Base-by-base conservation (phyloP, 495 filamentous ascomycete genomes). In the Sabuloglossum arenarium region DNA sequence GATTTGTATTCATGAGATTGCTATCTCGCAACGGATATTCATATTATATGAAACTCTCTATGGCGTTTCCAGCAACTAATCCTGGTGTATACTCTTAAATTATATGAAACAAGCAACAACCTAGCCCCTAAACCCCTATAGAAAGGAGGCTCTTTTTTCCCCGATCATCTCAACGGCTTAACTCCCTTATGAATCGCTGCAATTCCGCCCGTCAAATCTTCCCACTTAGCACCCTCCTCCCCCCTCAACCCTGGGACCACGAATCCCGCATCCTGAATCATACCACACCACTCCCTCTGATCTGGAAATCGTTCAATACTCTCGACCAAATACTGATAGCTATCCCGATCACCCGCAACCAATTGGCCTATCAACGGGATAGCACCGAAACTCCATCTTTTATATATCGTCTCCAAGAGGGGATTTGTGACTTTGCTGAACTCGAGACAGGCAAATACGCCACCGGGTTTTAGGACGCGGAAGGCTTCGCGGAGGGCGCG, bases 281-380 rank as follows among this genome's bases (percentile, higher is more conserved):
- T 91, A 46, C 77, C 78, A 60, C 79, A 71, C 67, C 89, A 97
- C 63, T 86, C 79, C 52, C 76, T 70, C 73, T 98, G 91, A 52
- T 71, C 78, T 3, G 93, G 93, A 65, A 97, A 98, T 42, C 76
- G 71, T 72, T 95, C 88, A 70, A 98, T 97, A 69, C 87, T 94
- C 77, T 98, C 91, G 27, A 97, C 93, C 34, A 98, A 70, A 71
- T 98, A 98, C 77, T 97, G 93, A 68, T 98, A 98, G 64, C 87
- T 94, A 61, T 88, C 88, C 53, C 91, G 74, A 66, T 98, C 91
- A 1, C 85, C 90, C 3, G 91, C 93, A 30, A 98, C 89, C 60
- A 98, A 61, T 71, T 98, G 89, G 19, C 91, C 91, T 66, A 98
- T 94, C 47, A 98, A 62, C 1, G 91, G 91, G 60, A 98, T 98